Base-by-base conservation (phyloP, 148 eudicot genomes). In the Rhododendron henanense region DNA sequence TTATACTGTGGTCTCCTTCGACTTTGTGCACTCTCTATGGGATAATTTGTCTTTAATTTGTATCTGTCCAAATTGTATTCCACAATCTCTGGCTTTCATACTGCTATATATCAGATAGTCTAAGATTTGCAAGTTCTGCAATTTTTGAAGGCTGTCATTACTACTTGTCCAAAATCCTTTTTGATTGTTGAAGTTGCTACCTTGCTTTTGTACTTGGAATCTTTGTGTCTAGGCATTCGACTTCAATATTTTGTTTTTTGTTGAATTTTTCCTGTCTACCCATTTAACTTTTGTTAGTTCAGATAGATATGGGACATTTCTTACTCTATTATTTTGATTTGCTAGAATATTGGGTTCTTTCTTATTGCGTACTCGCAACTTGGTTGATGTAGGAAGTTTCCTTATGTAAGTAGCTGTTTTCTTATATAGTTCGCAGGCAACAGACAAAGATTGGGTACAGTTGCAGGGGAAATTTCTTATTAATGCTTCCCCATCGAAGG, bases 381-480 rank as follows among this genome's bases (percentile, higher is more conserved):
- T 39, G 25, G 19, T 84, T 50, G 61, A n/a, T 31, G 6, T 73
- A 7, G 79, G 33, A 6, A 45, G 37, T 76, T 84, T 23, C 37
- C 41, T 41, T 84, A 45, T 11, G 19, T 55, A 47, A 77, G 65
- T 55, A 61, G 81, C 45, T 84, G 10, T n/a, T 35, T 77, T 47
- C 85, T 88, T 84, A 23, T 90, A 51, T 82, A 97, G 99, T 65
- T 90, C 90, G 82, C 94, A 94, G 91, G 95, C 95, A 80, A 94
- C 99, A 74, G 98, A 95, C 88, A 91, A 92, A 81, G 96, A 95
- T 31, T 97, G 98, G 99, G 93, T 86, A 57, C 88, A 91, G 83
- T 87, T 97, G 80, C 96, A 93, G 69, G 99, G 99, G 13, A 95
- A 93, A 82, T 93, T 95, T 93, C 92, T 97, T 65, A 63, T 97